A percentile compares a stretch with the other conserved stretches of the same genome.
Evolutionary conservation across 129 eudicot species (phyloP).

Genomic region (Lonicera japonica): DNA sequence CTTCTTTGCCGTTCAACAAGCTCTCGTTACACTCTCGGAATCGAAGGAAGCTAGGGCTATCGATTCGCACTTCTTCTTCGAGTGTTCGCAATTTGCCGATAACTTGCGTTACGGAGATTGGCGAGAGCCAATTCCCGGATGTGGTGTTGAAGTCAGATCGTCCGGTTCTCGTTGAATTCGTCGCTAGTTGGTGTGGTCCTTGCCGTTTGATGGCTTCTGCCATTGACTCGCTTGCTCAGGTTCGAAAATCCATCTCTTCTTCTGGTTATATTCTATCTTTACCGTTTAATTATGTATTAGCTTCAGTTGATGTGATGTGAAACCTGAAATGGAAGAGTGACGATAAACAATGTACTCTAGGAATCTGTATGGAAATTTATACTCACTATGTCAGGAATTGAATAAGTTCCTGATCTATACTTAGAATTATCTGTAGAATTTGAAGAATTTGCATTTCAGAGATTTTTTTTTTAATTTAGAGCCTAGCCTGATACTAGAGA

Average conservation of each 20-base stretch:
- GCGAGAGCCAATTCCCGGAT: conserved; percentile 50
- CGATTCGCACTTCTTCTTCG: neutral
- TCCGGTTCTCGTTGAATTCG: conserved; percentile 80
- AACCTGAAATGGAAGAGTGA: neutral
- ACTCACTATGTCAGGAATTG: too few relatives aligned
- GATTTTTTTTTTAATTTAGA: too few relatives aligned
- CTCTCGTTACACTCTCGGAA: conserved; percentile 12
- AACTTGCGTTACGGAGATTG: conserved; percentile 49
- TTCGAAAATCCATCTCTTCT: neutral
- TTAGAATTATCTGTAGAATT: too few relatives aligned
- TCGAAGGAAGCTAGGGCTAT: neutral
- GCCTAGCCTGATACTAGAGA: too few relatives aligned
- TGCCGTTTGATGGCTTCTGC: conserved; percentile 76
- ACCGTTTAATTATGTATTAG: neutral
- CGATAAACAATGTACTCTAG: neutral
- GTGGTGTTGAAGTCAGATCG: conserved; percentile 66
- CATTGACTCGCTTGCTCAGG: conserved; percentile 60
- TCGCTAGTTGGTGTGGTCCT: conserved; percentile 87
- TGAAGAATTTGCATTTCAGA: too few relatives aligned
- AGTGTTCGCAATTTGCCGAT: conserved; percentile 9
- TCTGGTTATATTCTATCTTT: neutral
- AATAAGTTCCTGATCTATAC: too few relatives aligned
- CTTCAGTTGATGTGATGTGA: neutral
- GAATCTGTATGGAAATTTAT: too few relatives aligned
- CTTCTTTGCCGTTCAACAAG: conserved; percentile 8